These are phyloP conservation scores for Tylopilus orsonianus DNA, from an alignment of 1,284 basidiomycete species.

Conservation along the genomic window DNA sequence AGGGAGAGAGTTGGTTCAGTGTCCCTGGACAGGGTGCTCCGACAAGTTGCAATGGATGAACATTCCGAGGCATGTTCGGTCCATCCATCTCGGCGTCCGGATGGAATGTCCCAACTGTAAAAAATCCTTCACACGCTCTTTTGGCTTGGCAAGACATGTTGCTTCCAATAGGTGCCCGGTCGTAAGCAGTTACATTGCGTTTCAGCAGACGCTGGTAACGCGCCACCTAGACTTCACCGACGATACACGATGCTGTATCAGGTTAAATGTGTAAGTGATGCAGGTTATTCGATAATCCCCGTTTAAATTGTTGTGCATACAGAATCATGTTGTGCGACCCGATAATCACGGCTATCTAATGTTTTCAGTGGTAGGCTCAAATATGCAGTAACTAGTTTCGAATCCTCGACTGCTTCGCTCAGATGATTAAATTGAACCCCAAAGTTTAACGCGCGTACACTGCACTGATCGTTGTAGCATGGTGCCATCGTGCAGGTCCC, in stretches of 20 bases:
- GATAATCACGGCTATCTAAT: too few species aligned
- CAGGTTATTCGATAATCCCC: background rate
- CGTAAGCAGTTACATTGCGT: constrained; percentile 1
- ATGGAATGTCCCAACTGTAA: constrained; percentile 12
- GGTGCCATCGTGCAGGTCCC: too few species aligned
- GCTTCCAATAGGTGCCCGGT: constrained; percentile 11
- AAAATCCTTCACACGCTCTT: constrained; percentile 15
- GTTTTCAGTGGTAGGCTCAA: too few species aligned
- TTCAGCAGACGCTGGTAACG: background rate
- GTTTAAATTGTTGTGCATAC: background rate
- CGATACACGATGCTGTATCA: background rate
- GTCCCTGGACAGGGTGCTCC: constrained; percentile 15
- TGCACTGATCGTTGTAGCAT: too few species aligned
- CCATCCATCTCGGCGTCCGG: constrained; percentile 10
- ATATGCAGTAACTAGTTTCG: too few species aligned
- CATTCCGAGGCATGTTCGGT: constrained; percentile 16
- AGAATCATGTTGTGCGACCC: too few species aligned
- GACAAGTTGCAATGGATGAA: constrained; percentile 15
- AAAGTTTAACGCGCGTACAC: too few species aligned
- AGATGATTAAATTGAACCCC: too few species aligned
- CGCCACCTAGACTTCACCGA: background rate
- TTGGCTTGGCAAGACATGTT: constrained; percentile 22
- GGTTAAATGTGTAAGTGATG: background rate
- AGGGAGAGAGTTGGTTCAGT: constrained; percentile 2
- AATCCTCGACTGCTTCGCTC: too few species aligned